Percentiles rank a stretch among this genome's conserved stretches.
Conservation (phyloP, 306 rosid genomes). For the Cucurbita maxima region DNA sequence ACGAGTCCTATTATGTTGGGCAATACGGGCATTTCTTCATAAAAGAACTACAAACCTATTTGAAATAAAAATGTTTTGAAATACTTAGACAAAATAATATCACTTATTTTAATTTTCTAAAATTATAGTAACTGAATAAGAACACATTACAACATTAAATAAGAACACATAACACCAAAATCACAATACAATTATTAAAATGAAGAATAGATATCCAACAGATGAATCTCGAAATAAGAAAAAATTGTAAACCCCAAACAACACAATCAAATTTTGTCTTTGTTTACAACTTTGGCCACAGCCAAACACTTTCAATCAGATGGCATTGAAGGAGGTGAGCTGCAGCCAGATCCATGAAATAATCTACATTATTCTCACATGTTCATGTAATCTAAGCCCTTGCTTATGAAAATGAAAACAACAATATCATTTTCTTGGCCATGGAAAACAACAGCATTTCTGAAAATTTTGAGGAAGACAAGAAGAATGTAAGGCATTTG, state of each 20-base stretch:
- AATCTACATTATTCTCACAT: not conserved
- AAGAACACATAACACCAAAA: not conserved
- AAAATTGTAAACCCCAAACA: not conserved
- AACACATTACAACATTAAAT: too few relatives aligned
- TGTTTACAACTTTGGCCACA: not conserved
- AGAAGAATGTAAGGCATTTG: not conserved
- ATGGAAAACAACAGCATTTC: conserved; percentile 7
- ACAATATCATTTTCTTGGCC: conserved; percentile 2
- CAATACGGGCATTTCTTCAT: too few relatives aligned
- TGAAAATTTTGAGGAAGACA: not conserved
- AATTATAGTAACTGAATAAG: too few relatives aligned
- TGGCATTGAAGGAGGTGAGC: not conserved
- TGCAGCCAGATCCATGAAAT: not conserved
- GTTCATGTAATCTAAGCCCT: not conserved
- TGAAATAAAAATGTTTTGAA: too few relatives aligned
- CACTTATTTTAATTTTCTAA: too few relatives aligned
- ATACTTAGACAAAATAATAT: too few relatives aligned
- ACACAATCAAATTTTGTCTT: not conserved
- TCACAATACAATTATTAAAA: not conserved
- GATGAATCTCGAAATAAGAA: not conserved
- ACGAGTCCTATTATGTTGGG: too few relatives aligned
- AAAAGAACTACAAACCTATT: too few relatives aligned
- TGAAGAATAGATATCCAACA: not conserved
- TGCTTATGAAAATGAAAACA: not conserved
- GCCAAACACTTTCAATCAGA: not conserved